Evolutionary conservation across 148 eudicot species (phyloP).

Genomic region (Suaeda aralocaspica): DNA sequence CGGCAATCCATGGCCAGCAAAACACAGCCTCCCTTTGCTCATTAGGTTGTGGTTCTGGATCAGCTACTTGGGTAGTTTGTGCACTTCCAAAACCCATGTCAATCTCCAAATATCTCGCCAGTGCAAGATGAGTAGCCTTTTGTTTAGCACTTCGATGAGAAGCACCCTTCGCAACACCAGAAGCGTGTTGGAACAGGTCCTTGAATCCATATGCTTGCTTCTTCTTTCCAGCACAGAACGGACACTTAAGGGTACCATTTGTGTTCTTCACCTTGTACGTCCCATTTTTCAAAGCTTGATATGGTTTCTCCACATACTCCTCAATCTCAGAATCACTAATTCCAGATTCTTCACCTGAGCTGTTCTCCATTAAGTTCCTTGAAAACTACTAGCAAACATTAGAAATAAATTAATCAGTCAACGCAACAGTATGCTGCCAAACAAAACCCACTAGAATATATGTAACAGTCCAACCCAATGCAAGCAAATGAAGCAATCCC

Average conservation of each 20-base stretch:
- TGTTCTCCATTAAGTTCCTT: constrained; percentile 40
- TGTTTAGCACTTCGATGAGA: constrained; percentile 59
- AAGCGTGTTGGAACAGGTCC: constrained; percentile 73
- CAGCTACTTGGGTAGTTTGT: constrained; percentile 20
- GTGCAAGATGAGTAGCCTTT: constrained; percentile 67
- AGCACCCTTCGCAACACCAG: constrained; percentile 69
- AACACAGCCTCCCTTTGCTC: constrained; percentile 33
- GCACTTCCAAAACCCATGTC: constrained; percentile 39
- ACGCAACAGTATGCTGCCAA: constrained; percentile 4
- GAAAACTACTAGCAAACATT: neutral
- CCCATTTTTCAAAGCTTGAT: constrained; percentile 45
- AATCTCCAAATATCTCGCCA: constrained; percentile 49
- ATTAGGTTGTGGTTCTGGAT: constrained; percentile 26
- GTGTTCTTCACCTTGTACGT: constrained; percentile 51
- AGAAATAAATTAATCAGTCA: neutral
- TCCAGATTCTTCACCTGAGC: constrained; percentile 73
- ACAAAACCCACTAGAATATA: no score
- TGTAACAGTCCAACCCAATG: no score
- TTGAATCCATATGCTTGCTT: constrained; percentile 80
- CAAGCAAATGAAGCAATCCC: no score
- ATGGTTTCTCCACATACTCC: constrained; percentile 71
- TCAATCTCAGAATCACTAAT: constrained; percentile 89
- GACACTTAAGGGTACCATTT: constrained; percentile 72
- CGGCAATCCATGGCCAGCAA: constrained; percentile 76
- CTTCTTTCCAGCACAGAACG: constrained; percentile 87